Base-by-base conservation (phyloP, 1,139 yeast genomes). In the Pichia sp. region DNA sequence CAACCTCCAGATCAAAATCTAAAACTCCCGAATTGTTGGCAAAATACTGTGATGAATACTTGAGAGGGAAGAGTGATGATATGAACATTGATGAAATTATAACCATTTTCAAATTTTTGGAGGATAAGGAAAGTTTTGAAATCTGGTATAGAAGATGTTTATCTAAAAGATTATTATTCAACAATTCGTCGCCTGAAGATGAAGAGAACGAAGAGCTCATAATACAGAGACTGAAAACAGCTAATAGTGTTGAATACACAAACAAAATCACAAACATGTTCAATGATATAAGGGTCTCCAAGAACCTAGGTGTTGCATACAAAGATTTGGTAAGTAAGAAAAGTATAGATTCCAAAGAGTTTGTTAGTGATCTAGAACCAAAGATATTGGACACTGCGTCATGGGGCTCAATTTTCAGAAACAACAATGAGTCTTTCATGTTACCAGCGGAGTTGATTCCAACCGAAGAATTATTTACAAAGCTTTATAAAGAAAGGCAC, bases 191-290 rank as follows among this genome's bases (percentile, higher is more conserved):
- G 38, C 85, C 95, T 31, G 87, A 84, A 55, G 90, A 85, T 60
- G 90, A 84, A 63, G 85, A 90, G 59, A 62, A 66, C 43, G 99
- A 95, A 72, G 95, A 90, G 62, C 75, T 82, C 57, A 85, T 95
- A 63, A 89, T 95, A 58, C 90, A 90, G 65, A 82, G 88, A 65
- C 78, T 95, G 61, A 95, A 92, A 69, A 89, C 88, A 58, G 96
- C 88, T 60, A 92, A 95, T 70, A 92, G 96, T 23, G 79, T 85
- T 67, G 99, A 93, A 65, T 95, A 90, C 70, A 92, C 98, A 1
- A 86, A 90, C 56, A 93, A 90, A 69, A 87, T 95, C 72, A 90
- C 96, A 45, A 87, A 92, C 65, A 95, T 95, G 99, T 92, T 95
- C 71, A 89, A 88, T 67, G 99, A 95, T 71, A 90, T 95, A 78